Evolutionary conservation across 352 stramenopile genomes (phyloP).

Genomic region (Phytophthora sp.): DNA sequence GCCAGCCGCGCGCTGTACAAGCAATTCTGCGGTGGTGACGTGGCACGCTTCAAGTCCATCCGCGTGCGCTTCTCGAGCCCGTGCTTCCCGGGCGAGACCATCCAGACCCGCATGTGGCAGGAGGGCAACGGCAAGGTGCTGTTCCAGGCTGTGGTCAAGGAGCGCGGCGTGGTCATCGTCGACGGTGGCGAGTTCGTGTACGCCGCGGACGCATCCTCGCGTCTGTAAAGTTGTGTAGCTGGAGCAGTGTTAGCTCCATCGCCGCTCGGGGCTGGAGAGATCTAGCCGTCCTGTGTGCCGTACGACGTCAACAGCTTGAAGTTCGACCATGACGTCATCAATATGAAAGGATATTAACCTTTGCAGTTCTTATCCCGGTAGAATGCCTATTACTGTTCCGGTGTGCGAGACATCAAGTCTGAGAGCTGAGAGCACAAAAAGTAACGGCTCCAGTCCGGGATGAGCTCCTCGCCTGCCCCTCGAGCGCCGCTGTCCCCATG

Average conservation of each 20-base stretch:
- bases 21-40: constrained; percentile 75
- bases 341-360: constrained; percentile 6
- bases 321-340: constrained; percentile 6
- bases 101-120: constrained; percentile 88
- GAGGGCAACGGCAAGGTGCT: constrained; percentile 51
- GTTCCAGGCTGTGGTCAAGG: constrained; percentile 80
- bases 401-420: constrained; percentile 15
- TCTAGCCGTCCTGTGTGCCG: constrained; percentile 1
- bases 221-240: constrained; percentile 30
- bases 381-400: constrained; percentile 5
- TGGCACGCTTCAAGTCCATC: constrained; percentile 81
- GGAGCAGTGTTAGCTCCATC: not conserved
- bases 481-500: constrained; percentile 48
- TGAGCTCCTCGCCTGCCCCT: constrained; percentile 22
- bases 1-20: constrained; percentile 81
- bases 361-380: not conserved
- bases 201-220: constrained; percentile 15
- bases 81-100: constrained; percentile 86
- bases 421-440: constrained; percentile 1
- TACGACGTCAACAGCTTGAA: constrained; percentile 27
- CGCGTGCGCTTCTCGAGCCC: constrained; percentile 89
- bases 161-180: constrained; percentile 78
- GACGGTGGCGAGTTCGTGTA: constrained; percentile 84
- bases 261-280: not conserved
- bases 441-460: constrained; percentile 3